A percentile compares a stretch with the other conserved stretches of the same genome.
Conservation (phyloP, 352 stramenopile genomes). For the Phytophthora foliorum region DNA sequence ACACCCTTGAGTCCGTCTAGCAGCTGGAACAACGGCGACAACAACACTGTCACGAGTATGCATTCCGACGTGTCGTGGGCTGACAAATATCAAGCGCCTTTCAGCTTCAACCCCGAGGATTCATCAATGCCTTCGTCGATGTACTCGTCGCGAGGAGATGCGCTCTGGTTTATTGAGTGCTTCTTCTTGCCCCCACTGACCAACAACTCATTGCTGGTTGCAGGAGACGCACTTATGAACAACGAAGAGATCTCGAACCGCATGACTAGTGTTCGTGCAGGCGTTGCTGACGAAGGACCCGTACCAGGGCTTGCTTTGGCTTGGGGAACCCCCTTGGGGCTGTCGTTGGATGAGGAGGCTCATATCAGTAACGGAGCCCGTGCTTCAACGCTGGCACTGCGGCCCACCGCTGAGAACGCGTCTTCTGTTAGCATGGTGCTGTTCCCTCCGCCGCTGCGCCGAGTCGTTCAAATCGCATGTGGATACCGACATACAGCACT, state of each 20-base stretch:
- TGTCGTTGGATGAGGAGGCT: conserved; percentile 76
- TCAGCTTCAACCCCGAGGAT: conserved; percentile 27
- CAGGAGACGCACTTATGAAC: conserved; percentile 41
- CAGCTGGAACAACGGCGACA: conserved; percentile 23
- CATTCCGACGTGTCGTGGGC: conserved; percentile 17
- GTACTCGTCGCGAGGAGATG: conserved; percentile 44
- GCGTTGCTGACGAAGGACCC: conserved; percentile 13
- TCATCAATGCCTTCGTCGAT: conserved; percentile 38
- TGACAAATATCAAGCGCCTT: conserved; percentile 20
- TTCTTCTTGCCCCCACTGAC: conserved; percentile 54
- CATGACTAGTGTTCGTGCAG: conserved; percentile 25
- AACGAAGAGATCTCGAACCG: conserved; percentile 34
- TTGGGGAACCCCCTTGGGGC: conserved; percentile 65
- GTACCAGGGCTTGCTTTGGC: conserved; percentile 63
- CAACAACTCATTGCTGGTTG: conserved; percentile 48
- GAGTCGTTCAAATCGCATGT: conserved; percentile 76
- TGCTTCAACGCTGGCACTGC: conserved; percentile 16
- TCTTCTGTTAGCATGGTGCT: conserved; percentile 45
- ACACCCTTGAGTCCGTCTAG: conserved; percentile 16
- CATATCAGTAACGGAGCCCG: conserved; percentile 27
- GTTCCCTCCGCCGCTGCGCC: conserved; percentile 61
- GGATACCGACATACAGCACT: conserved; percentile 84
- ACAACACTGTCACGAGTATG: conserved; percentile 12
- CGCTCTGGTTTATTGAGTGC: conserved; percentile 63
- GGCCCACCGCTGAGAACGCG: conserved; percentile 14